Evolutionary conservation across 2,329 filamentous ascomycete species (phyloP).

Genomic region (Aspergillus sclerotialis): DNA sequence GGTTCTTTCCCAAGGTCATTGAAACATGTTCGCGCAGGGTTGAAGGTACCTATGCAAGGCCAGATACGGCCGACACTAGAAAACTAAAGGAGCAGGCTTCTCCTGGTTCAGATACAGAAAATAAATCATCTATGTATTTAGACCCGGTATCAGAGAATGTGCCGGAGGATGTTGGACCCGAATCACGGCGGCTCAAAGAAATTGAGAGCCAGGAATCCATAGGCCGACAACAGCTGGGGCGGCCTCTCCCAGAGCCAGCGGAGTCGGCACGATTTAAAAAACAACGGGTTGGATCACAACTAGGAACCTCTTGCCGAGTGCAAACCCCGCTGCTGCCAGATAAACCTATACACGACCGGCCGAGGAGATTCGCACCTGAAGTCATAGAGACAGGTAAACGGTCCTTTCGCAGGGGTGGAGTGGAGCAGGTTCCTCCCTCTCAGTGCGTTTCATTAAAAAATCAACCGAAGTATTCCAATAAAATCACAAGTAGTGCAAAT

Average conservation of each 20-base stretch:
- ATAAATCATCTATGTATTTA: not conserved
- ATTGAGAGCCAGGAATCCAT: not conserved
- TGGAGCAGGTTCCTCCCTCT: conserved; percentile 11
- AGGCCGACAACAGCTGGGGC: not conserved
- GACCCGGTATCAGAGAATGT: not conserved
- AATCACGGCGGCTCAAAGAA: not conserved
- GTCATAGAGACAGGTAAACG: conserved; percentile 74
- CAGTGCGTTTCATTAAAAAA: not conserved
- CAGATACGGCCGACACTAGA: conserved; percentile 3
- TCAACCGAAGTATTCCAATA: not conserved
- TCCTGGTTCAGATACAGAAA: not conserved
- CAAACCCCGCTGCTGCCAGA: not conserved
- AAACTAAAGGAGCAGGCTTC: not conserved
- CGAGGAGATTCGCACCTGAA: conserved; percentile 63
- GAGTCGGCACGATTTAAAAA: not conserved
- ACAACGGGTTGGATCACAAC: not conserved
- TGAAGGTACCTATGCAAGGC: not conserved
- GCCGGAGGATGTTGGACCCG: not conserved
- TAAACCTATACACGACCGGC: not conserved
- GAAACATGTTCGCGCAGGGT: not conserved
- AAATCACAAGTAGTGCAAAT: conserved; percentile 26
- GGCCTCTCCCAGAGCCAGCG: not conserved
- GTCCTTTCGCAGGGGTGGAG: conserved; percentile 60
- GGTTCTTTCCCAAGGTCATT: not conserved
- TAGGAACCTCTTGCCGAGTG: not conserved